Conservation (phyloP, 1,284 basidiomycete genomes). For the Ceratobasidium sp. region DNA sequence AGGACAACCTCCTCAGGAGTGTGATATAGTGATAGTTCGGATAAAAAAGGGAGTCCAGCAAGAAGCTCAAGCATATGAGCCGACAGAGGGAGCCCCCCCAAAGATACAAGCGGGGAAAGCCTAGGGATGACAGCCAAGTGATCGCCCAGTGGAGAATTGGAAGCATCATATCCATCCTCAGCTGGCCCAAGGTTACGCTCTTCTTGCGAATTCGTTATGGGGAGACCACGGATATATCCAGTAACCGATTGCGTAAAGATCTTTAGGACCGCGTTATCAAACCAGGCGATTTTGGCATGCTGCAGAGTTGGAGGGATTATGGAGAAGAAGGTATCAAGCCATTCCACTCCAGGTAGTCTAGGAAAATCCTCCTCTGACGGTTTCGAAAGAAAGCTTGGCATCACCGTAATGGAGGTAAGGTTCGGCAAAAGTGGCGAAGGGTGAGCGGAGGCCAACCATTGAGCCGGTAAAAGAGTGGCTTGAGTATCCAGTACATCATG, state of each 20-base stretch:
- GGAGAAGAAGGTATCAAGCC: neutral
- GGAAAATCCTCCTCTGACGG: neutral
- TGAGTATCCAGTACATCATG: neutral
- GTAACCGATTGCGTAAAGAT: constrained; percentile 10
- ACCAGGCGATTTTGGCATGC: neutral
- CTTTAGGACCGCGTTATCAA: neutral
- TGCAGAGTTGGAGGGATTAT: constrained; percentile 12
- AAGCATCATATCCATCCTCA: neutral
- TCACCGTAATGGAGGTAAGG: constrained; percentile 16
- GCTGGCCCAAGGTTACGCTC: constrained; percentile 5
- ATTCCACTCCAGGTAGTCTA: constrained; percentile 14
- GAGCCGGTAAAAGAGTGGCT: constrained; percentile 6
- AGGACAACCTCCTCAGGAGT: constrained; percentile 14
- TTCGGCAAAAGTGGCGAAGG: constrained; percentile 17
- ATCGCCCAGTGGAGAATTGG: constrained; percentile 3
- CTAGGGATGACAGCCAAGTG: constrained; percentile 17
- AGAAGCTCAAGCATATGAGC: constrained; percentile 13
- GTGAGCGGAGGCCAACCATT: constrained; percentile 6
- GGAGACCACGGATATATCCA: neutral
- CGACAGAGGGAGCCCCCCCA: constrained; percentile 3
- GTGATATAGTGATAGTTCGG: constrained; percentile 2
- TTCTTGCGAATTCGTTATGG: neutral
- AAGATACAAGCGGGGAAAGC: constrained; percentile 2
- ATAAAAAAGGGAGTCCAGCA: neutral
- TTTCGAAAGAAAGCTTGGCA: neutral